phyloP scores from a whole-genome alignment of 306 rosid genomes.

The Corylus americana region DNA sequence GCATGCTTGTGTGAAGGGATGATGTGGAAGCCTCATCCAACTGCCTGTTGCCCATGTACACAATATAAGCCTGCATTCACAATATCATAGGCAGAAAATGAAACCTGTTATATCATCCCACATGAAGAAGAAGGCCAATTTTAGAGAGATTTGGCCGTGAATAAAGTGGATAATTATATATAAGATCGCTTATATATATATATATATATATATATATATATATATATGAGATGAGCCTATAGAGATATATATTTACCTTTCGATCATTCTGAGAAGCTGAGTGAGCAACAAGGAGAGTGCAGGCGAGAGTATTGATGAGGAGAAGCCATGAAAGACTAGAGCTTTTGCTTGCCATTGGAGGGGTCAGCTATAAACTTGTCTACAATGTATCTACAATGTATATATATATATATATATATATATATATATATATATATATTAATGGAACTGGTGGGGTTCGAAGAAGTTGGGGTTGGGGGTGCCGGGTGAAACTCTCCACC shows the following conservation, averaged over 20 bases:
- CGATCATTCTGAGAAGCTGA: slow-evolving; percentile 26
- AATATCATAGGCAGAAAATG: background rate
- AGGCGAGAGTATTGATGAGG: slow-evolving; percentile 16
- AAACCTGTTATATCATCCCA: background rate
- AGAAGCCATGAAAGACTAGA: slow-evolving; percentile 5
- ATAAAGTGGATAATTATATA: background rate
- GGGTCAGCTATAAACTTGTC: background rate
- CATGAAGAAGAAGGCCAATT: background rate
- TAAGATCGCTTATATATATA: too few species aligned
- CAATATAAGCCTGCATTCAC: slow-evolving; percentile 44
- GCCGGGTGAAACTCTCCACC: too few species aligned
- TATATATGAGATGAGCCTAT: background rate
- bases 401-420: too few species aligned
- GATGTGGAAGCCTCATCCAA: slow-evolving; percentile 19
- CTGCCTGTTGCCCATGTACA: slow-evolving; percentile 36
- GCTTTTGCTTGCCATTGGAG: slow-evolving; percentile 19
- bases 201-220: too few species aligned
- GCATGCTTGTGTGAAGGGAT: slow-evolving; percentile 29
- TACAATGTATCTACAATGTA: too few species aligned
- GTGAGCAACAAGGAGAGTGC: slow-evolving; percentile 3
- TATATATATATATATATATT: too few species aligned
- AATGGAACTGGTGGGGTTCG: too few species aligned
- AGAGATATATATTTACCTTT: background rate
- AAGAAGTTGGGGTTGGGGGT: too few species aligned
- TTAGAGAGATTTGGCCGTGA: background rate